Evolutionary conservation across 129 eudicot genomes (phyloP).

Genomic region (Ambrosia artemisiifolia): DNA sequence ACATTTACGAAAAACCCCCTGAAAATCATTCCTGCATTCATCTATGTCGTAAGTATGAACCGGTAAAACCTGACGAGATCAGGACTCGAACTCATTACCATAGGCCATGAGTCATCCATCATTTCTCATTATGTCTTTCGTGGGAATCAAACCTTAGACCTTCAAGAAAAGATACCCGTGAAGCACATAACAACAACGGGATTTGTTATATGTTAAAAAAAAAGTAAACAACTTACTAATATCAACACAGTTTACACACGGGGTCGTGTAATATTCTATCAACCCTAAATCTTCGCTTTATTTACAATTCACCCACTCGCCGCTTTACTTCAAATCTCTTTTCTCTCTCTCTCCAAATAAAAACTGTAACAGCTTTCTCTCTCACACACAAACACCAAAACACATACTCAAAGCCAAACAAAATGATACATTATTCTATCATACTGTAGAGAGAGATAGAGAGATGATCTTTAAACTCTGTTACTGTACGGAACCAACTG

Average conservation of each 20-base stretch:
- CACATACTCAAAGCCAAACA: slow-evolving; percentile 14
- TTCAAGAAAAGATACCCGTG: too few relatives aligned
- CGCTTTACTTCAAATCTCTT: background rate
- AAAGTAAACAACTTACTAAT: too few relatives aligned
- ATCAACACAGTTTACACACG: background rate
- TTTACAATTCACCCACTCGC: slow-evolving; percentile 7
- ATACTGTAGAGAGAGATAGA: background rate
- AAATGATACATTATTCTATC: background rate
- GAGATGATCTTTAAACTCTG: slow-evolving; percentile 7
- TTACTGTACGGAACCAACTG: background rate
- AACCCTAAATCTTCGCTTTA: slow-evolving; percentile 23
- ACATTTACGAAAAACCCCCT: too few relatives aligned
- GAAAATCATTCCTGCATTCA: too few relatives aligned
- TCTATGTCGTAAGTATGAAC: too few relatives aligned
- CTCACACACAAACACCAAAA: slow-evolving; percentile 32
- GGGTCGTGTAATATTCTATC: slow-evolving; percentile 5
- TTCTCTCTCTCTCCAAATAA: slow-evolving; percentile 20
- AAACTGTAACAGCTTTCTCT: slow-evolving; percentile 21
- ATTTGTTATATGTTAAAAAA: too few relatives aligned
- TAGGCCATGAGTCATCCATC: too few relatives aligned
- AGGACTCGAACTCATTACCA: too few relatives aligned
- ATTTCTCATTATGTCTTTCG: too few relatives aligned
- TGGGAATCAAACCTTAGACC: too few relatives aligned
- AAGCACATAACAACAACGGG: too few relatives aligned
- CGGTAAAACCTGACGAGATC: too few relatives aligned